A percentile compares a stretch with the other conserved stretches of the same genome.
Conservation (phyloP, 2,329 filamentous ascomycete genomes). For the Alternaria brassicae region DNA sequence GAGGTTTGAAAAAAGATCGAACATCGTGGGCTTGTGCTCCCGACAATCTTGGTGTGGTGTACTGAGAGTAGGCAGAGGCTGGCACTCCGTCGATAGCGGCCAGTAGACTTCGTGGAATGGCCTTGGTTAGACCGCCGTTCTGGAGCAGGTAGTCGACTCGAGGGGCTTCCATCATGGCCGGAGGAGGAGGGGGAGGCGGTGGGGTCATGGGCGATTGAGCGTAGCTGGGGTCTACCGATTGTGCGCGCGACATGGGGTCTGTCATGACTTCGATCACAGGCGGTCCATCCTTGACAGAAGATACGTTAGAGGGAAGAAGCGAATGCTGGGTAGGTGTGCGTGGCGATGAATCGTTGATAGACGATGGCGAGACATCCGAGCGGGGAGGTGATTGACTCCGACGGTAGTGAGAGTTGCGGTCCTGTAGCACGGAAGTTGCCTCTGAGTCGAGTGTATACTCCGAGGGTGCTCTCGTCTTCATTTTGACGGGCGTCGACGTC, state of each 20-base stretch:
- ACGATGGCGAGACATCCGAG: constrained; percentile 51
- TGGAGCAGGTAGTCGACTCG: constrained; percentile 91
- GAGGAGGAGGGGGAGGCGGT: constrained; percentile 75
- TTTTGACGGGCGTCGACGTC: constrained; percentile 29
- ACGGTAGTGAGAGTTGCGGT: constrained; percentile 38
- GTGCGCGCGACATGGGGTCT: constrained; percentile 47
- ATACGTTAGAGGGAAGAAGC: constrained; percentile 43
- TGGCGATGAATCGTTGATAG: constrained; percentile 55
- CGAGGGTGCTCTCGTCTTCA: constrained; percentile 48
- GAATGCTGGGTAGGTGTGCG: constrained; percentile 54
- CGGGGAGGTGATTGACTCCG: constrained; percentile 39
- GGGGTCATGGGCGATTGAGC: constrained; percentile 61
- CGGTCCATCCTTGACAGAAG: constrained; percentile 45
- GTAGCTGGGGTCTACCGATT: constrained; percentile 48
- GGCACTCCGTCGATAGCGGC: constrained; percentile 65
- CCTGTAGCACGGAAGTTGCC: constrained; percentile 55
- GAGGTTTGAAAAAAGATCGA: constrained; percentile 79
- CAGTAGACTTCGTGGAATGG: constrained; percentile 76
- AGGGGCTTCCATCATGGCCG: constrained; percentile 72
- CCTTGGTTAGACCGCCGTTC: constrained; percentile 78
- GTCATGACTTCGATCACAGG: constrained; percentile 55
- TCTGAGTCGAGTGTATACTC: constrained; percentile 56
- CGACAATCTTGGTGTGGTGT: constrained; percentile 59
- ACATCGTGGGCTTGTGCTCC: constrained; percentile 62
- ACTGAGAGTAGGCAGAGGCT: constrained; percentile 66